Evolutionary conservation across 768 basidiomycete genomes (phyloP).

Genomic region (Amanita inopinata): DNA sequence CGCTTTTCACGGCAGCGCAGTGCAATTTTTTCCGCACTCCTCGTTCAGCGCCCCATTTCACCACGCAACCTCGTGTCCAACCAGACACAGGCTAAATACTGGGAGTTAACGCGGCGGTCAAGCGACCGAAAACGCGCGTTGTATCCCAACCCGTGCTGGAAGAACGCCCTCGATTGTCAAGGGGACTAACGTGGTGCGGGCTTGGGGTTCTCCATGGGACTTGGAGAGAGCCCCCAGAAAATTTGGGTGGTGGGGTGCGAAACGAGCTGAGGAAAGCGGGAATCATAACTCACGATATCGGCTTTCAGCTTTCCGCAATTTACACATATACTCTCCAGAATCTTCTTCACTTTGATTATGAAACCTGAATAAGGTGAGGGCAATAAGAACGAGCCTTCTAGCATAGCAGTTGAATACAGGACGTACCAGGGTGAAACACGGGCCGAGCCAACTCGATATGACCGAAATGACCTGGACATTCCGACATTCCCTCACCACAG

Average conservation of each 20-base stretch:
- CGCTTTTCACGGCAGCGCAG: slow-evolving; percentile 24
- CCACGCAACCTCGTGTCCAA: slow-evolving; percentile 85
- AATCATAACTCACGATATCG: slow-evolving; percentile 86
- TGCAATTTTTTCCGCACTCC: slow-evolving; percentile 67
- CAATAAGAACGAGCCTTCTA: slow-evolving; percentile 3
- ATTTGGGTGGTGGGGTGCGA: slow-evolving; percentile 92
- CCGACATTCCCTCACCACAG: slow-evolving; percentile 99
- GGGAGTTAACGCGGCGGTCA: slow-evolving; percentile 74
- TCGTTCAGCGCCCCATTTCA: slow-evolving; percentile 99
- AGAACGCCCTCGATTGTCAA: slow-evolving; percentile 78
- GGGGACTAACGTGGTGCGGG: slow-evolving; percentile 71
- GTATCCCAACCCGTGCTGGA: slow-evolving; percentile 56
- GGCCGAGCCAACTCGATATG: slow-evolving; percentile 95
- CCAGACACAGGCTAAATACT: slow-evolving; percentile 57
- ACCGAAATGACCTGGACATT: slow-evolving; percentile 99
- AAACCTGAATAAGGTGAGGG: slow-evolving; percentile 53
- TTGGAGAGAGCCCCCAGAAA: slow-evolving; percentile 98
- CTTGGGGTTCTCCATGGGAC: slow-evolving; percentile 88
- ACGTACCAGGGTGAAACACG: slow-evolving; percentile 92
- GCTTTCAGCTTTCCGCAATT: slow-evolving; percentile 98
- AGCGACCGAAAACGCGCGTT: slow-evolving; percentile 89
- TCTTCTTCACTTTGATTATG: slow-evolving; percentile 99
- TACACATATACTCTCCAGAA: slow-evolving; percentile 96
- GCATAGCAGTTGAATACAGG: neutral
- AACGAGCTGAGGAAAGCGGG: slow-evolving; percentile 76